Evolutionary conservation across 2,329 filamentous ascomycete genomes (phyloP).

Genomic region (Hirsutella rhossiliensis): DNA sequence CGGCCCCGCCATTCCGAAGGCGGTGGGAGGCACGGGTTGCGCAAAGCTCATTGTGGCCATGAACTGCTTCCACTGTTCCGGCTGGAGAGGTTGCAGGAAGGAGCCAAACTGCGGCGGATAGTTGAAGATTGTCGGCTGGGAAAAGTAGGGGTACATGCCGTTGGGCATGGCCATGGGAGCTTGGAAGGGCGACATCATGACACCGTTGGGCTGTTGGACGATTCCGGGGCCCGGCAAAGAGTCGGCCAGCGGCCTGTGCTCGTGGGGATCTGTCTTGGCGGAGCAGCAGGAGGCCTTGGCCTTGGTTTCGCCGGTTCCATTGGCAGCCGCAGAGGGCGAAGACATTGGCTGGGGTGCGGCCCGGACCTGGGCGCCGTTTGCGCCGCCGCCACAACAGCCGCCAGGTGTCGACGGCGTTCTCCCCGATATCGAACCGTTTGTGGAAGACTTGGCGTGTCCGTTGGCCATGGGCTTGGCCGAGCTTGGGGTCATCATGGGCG

Average conservation of each 20-base stretch:
- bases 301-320: constrained; percentile 8
- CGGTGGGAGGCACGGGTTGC: constrained; percentile 17
- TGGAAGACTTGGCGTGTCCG: constrained; percentile 7
- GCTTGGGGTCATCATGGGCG: constrained; percentile 9
- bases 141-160: constrained; percentile 27
- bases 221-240: constrained; percentile 9
- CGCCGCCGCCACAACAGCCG: constrained; percentile 12
- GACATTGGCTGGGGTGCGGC: constrained; percentile 3
- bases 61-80: constrained; percentile 38
- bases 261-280: constrained; percentile 9
- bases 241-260: constrained; percentile 7
- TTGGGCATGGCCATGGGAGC: constrained; percentile 22
- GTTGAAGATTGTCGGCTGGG: constrained; percentile 34
- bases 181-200: constrained; percentile 24
- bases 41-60: constrained; percentile 27
- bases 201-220: constrained; percentile 10
- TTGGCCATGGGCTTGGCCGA: constrained; percentile 9
- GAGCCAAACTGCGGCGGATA: constrained; percentile 44
- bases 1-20: constrained; percentile 12
- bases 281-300: constrained; percentile 19
- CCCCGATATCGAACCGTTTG: constrained; percentile 8
- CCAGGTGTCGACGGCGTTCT: constrained; percentile 1
- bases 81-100: constrained; percentile 41
- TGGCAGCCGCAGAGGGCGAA: constrained; percentile 7
- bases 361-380: constrained; percentile 2